Conservation (phyloP, 495 filamentous ascomycete genomes). For the Penicillium cinerascens region DNA sequence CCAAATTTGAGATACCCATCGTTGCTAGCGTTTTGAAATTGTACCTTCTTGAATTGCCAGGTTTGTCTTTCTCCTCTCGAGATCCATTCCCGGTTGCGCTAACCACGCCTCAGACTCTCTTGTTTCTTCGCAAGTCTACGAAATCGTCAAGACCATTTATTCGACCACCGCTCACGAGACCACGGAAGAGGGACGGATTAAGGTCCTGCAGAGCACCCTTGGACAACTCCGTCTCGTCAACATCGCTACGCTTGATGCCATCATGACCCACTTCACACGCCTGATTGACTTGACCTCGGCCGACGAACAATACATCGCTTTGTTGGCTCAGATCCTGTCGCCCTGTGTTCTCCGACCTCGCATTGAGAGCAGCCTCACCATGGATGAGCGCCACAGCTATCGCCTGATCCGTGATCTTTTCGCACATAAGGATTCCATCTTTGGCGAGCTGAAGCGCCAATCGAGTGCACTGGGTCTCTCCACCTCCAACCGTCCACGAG, state of each 20-base stretch:
- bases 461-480: conserved; percentile 56
- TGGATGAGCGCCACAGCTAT: conserved; percentile 91
- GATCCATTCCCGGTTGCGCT: conserved; percentile 6
- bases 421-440: conserved; percentile 89
- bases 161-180: conserved; percentile 68
- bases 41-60: conserved; percentile 92
- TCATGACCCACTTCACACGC: conserved; percentile 96
- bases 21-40: conserved; percentile 92
- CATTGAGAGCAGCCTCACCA: conserved; percentile 79
- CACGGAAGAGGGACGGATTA: conserved; percentile 69
- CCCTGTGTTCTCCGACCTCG: conserved; percentile 87
- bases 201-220: conserved; percentile 92
- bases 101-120: conserved; percentile 67
- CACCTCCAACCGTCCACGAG: conserved; percentile 59
- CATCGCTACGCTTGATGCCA: conserved; percentile 95
- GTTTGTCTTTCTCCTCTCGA: conserved; percentile 46
- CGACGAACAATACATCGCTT: conserved; percentile 77
- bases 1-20: conserved; percentile 86
- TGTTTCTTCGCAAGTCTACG: conserved; percentile 96
- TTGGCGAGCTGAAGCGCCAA: conserved; percentile 92
- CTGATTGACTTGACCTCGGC: conserved; percentile 95
- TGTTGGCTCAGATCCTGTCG: conserved; percentile 74
- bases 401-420: conserved; percentile 92
- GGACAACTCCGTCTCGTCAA: conserved; percentile 94
- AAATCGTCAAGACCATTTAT: conserved; percentile 98